These are phyloP conservation scores for Groenewaldozyma auringiensis DNA, from an alignment of 1,139 yeast species.

Conservation along the genomic window DNA sequence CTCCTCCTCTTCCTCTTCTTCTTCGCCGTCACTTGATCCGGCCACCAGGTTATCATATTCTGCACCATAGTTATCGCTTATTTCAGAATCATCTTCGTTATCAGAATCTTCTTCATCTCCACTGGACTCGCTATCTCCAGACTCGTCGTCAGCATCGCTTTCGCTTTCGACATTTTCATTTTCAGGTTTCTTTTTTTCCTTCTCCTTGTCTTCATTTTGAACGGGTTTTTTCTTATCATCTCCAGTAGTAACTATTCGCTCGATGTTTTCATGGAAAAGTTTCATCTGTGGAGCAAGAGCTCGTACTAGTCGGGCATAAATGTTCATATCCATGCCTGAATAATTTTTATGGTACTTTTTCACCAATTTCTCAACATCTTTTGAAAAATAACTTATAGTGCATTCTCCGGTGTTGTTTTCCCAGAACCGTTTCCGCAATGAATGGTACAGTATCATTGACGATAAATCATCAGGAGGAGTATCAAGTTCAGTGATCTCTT, in stretches of 20 bases:
- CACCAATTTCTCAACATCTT: background rate
- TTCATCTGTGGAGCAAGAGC: slow-evolving; percentile 41
- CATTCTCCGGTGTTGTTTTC: background rate
- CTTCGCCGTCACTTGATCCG: slow-evolving; percentile 20
- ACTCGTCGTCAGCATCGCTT: slow-evolving; percentile 27
- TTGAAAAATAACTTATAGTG: background rate
- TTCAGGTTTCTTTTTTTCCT: background rate
- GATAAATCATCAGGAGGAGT: slow-evolving; percentile 17
- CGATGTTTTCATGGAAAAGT: slow-evolving; percentile 52
- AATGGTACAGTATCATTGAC: slow-evolving; percentile 17
- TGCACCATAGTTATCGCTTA: slow-evolving; percentile 17
- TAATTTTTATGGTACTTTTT: background rate
- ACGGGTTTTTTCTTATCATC: slow-evolving; percentile 27
- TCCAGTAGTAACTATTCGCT: slow-evolving; percentile 24
- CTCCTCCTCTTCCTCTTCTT: slow-evolving; percentile 18
- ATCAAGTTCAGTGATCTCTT: slow-evolving; percentile 23
- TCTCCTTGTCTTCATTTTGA: slow-evolving; percentile 14
- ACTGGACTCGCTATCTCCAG: slow-evolving; percentile 21
- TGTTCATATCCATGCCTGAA: slow-evolving; percentile 3
- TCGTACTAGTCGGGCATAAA: slow-evolving; percentile 35
- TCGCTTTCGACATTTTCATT: slow-evolving; percentile 11
- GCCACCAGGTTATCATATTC: slow-evolving; percentile 19
- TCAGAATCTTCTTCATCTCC: background rate
- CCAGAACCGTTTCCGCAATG: slow-evolving; percentile 17
- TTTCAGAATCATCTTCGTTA: slow-evolving; percentile 8